Base-by-base conservation (phyloP, 768 basidiomycete species). In the Arthromyces matolae region DNA sequence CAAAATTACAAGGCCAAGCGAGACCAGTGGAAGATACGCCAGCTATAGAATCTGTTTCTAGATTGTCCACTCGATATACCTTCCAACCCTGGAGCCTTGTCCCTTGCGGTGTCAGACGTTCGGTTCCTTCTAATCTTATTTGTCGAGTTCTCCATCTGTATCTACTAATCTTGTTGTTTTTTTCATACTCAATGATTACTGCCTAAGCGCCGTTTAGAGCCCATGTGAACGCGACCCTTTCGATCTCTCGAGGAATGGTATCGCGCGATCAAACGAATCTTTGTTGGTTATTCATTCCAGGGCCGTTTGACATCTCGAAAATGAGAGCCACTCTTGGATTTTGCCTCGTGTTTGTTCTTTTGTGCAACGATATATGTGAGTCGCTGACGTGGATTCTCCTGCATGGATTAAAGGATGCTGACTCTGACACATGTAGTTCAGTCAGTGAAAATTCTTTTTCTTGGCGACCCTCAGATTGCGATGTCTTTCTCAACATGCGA, bases 1-100 rank as follows among this genome's bases (percentile, higher is more conserved):
- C 68, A 97, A 96, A 75, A 98, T 99, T 60, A 97, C 89, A 50
- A 76, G 96, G 60, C 90, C 93, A 22, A 93, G 90, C 68, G 96
- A 98, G 75, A 99, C 96, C 14, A 90, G 88, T 53, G 95, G 95
- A 42, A 82, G 91, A 50, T 94, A 93, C 59, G 87, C 90, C 43
- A 92, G 89, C 62, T 93, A 93, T 73, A 86, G 90, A 52, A 89
- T 93, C 64, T 91, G 89, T 71, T 92, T 89, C 69, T 89, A 73
- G 68, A 34, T 18, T 19, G 32, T 8, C 23, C 18, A 12, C 23
- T 25, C 33, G 16, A 25, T 14, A 41, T 29, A 27, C 25, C 41
- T 45, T 27, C 28, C 35, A 27, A 27, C 41, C 33, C 35, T 40
- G 35, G 28, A 36, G 32, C 38, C 36, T 27, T 46, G 41, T 45